Conservation (phyloP, 768 basidiomycete species). For the Pleurotus tuber-regium region DNA sequence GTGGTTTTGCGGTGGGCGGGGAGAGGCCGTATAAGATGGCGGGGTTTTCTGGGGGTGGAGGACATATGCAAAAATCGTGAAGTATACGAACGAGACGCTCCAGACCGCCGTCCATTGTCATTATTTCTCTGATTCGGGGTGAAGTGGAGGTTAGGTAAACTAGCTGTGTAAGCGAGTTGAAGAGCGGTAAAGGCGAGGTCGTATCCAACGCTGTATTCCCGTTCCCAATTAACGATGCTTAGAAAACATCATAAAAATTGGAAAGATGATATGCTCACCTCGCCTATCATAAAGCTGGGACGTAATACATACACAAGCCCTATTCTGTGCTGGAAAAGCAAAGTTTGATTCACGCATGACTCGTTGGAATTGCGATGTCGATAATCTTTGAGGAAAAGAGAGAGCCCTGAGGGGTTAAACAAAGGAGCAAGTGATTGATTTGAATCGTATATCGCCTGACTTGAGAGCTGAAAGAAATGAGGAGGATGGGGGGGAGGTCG, state of each 20-base stretch:
- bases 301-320: constrained; percentile 92
- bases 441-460: constrained; percentile 1
- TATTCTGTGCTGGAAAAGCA: constrained; percentile 90
- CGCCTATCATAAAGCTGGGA: constrained; percentile 93
- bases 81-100: constrained; percentile 93
- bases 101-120: constrained; percentile 96
- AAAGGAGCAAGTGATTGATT: neutral
- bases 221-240: neutral
- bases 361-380: neutral
- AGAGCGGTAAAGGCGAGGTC: constrained; percentile 60
- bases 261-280: constrained; percentile 54
- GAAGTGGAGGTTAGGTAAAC: constrained; percentile 97
- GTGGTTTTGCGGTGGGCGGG: constrained; percentile 56
- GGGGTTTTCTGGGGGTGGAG: constrained; percentile 79
- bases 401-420: neutral
- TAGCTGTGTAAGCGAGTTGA: constrained; percentile 95
- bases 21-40: constrained; percentile 75
- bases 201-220: constrained; percentile 45
- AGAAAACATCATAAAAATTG: constrained; percentile 16
- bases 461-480: neutral
- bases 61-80: constrained; percentile 82
- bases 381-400: constrained; percentile 6
- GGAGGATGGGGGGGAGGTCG: neutral
- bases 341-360: constrained; percentile 94
- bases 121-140: constrained; percentile 95